phyloP scores from a whole-genome alignment of 805 yeast species.

The Metschnikowia kunwiensis region DNA sequence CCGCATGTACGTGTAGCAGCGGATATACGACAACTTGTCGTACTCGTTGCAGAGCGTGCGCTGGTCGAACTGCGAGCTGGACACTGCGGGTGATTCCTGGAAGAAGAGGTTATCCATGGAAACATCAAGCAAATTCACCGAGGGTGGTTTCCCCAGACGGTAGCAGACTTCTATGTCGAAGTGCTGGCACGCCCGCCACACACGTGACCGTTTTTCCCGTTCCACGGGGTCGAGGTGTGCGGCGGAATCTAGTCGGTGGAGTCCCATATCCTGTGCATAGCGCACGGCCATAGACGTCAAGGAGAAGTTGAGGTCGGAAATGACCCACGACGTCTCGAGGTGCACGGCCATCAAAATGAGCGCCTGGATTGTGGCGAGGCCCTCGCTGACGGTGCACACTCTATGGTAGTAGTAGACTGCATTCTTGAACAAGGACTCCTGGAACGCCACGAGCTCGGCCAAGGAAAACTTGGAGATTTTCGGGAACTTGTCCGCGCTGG shows the following conservation, averaged over 20 bases:
- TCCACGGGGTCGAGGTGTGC: constrained; percentile 36
- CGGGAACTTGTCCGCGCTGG: neutral
- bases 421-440: constrained; percentile 13
- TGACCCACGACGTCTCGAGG: constrained; percentile 31
- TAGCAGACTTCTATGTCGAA: constrained; percentile 45
- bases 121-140: constrained; percentile 39
- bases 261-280: constrained; percentile 55
- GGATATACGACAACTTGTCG: constrained; percentile 23
- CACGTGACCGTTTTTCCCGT: constrained; percentile 30
- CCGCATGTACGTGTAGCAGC: constrained; percentile 28
- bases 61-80: constrained; percentile 3
- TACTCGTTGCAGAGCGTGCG: constrained; percentile 3
- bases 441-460: constrained; percentile 12
- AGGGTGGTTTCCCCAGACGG: constrained; percentile 49
- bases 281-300: constrained; percentile 47
- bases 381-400: constrained; percentile 48
- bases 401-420: constrained; percentile 46
- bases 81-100: constrained; percentile 1
- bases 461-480: constrained; percentile 2
- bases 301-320: constrained; percentile 40
- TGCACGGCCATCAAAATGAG: constrained; percentile 43
- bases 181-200: constrained; percentile 52
- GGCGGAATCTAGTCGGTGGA: constrained; percentile 49
- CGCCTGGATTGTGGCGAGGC: constrained; percentile 49
- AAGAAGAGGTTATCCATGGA: constrained; percentile 8